A percentile compares a stretch with the other conserved stretches of the same genome.
Conservation (phyloP, 2,329 filamentous ascomycete species). For the Gyromitra esculenta region DNA sequence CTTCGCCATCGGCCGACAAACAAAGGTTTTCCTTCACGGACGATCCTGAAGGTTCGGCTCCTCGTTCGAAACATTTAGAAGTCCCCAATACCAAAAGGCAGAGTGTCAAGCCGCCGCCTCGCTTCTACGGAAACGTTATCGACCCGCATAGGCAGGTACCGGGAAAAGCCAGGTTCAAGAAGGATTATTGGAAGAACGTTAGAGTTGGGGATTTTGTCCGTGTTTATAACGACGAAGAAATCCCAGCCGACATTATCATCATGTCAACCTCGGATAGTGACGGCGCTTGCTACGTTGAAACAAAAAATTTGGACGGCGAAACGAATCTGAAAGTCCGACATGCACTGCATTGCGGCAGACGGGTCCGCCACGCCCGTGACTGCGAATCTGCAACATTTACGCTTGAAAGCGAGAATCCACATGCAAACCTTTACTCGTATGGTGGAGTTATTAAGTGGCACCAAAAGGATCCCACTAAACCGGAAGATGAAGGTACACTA, state of each 20-base stretch:
- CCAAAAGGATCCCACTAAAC: slow-evolving; percentile 73
- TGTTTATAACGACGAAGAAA: slow-evolving; percentile 93
- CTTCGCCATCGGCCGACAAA: slow-evolving; percentile 75
- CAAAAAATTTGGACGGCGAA: slow-evolving; percentile 96
- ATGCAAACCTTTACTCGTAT: slow-evolving; percentile 95
- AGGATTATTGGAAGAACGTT: slow-evolving; percentile 93
- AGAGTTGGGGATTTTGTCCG: slow-evolving; percentile 96
- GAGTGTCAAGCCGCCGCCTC: slow-evolving; percentile 48
- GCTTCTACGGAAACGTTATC: slow-evolving; percentile 72
- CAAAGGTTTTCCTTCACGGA: slow-evolving; percentile 60
- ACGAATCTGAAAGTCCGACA: slow-evolving; percentile 96
- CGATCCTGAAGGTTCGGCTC: slow-evolving; percentile 35
- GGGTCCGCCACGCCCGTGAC: slow-evolving; percentile 86
- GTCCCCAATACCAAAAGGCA: slow-evolving; percentile 37
- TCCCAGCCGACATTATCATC: slow-evolving; percentile 92
- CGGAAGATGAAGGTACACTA: slow-evolving; percentile 71
- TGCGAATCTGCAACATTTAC: slow-evolving; percentile 88
- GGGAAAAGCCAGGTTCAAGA: slow-evolving; percentile 85
- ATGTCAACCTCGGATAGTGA: slow-evolving; percentile 92
- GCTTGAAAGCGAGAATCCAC: slow-evolving; percentile 89
- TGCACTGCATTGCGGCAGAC: slow-evolving; percentile 83
- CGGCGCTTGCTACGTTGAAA: slow-evolving; percentile 96
- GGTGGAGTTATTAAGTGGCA: slow-evolving; percentile 88
- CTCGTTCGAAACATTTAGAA: slow-evolving; percentile 49
- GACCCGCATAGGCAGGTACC: slow-evolving; percentile 73